Conservation (phyloP, 1,139 yeast genomes). For the Wickerhamomyces sp. region DNA sequence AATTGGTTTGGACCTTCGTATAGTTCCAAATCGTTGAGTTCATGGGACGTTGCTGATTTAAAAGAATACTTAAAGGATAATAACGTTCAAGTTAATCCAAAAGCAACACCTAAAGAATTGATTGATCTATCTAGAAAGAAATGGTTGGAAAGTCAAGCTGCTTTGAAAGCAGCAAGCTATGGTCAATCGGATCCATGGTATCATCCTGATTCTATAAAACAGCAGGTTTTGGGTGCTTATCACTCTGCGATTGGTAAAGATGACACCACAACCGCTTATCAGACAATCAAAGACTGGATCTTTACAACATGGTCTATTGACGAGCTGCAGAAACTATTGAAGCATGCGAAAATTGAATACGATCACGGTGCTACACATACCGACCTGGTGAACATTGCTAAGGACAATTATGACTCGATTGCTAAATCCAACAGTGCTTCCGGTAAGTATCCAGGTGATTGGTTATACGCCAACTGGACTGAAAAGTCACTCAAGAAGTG, state of each 20-base stretch:
- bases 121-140: conserved; percentile 31
- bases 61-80: conserved; percentile 34
- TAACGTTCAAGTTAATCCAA: conserved; percentile 19
- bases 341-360: conserved; percentile 29
- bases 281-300: conserved; percentile 20
- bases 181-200: conserved; percentile 10
- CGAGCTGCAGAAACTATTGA: conserved; percentile 40
- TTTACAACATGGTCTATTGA: conserved; percentile 43
- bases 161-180: neutral
- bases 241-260: conserved; percentile 2
- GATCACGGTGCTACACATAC: conserved; percentile 25
- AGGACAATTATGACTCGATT: conserved; percentile 34
- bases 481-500: conserved; percentile 39
- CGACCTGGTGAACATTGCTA: conserved; percentile 34
- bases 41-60: conserved; percentile 29
- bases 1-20: conserved; percentile 8
- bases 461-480: conserved; percentile 46
- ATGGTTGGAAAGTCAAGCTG: conserved; percentile 26
- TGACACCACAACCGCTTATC: neutral
- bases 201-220: conserved; percentile 10
- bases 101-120: conserved; percentile 28
- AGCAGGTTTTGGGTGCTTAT: conserved; percentile 13
- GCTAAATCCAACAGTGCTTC: conserved; percentile 32
- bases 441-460: conserved; percentile 46
- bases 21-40: conserved; percentile 11